These are phyloP conservation scores for Hippophae tibetana DNA, from an alignment of 306 rosid genomes.

Conservation along the genomic window DNA sequence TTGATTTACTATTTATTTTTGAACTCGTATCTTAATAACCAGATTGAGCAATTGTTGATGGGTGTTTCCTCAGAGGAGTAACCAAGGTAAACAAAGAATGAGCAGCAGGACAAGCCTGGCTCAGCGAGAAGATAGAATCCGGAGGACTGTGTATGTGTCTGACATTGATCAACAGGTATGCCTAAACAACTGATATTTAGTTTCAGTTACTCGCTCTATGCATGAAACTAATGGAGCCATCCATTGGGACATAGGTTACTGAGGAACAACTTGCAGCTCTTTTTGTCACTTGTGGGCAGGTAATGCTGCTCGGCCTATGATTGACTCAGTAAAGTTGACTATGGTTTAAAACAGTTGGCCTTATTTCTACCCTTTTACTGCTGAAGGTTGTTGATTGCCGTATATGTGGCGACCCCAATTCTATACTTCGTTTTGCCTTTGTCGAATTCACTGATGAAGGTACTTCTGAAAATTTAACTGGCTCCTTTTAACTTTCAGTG, in stretches of 20 bases:
- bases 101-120: conserved; percentile 33
- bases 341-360: not conserved
- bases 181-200: not conserved
- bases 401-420: conserved; percentile 38
- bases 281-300: conserved; percentile 35
- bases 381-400: conserved; percentile 39
- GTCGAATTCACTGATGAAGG: conserved; percentile 36
- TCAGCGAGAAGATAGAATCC: conserved; percentile 32
- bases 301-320: conserved; percentile 6
- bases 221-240: conserved; percentile 6
- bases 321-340: not conserved
- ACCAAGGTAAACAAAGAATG: conserved; percentile 32
- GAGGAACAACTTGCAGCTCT: conserved; percentile 42
- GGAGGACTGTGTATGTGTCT: conserved; percentile 40
- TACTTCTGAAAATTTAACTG: conserved; percentile 5
- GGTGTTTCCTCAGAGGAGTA: conserved; percentile 23
- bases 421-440: conserved; percentile 41
- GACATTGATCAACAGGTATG: conserved; percentile 41
- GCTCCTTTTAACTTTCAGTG: not conserved
- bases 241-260: conserved; percentile 23
- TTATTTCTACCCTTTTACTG: not conserved
- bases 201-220: not conserved
- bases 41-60: conserved; percentile 1
- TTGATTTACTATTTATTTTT: not conserved
- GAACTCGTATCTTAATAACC: not conserved